Base-by-base conservation (phyloP, 495 filamentous ascomycete genomes). In the Rusavskia elegans region DNA sequence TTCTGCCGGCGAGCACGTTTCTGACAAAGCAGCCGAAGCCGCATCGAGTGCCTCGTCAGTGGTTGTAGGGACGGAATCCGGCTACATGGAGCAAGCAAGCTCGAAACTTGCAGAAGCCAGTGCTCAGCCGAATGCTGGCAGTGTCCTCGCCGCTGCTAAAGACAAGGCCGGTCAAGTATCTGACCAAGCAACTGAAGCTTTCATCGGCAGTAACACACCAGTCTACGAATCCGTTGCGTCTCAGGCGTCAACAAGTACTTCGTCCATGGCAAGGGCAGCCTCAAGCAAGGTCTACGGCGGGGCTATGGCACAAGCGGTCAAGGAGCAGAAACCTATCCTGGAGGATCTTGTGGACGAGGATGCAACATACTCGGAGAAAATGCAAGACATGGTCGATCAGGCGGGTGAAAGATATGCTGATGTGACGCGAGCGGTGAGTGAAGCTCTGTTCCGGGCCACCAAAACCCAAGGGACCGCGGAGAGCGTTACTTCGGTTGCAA, bases 261-360 rank as follows among this genome's bases (percentile, higher is more conserved):
- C 63, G 17, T 67, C 67, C 1, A 51, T 59, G 17, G 53, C 61
- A 17, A 63, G 59, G 40, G 59, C 57, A 23, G 59, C 63, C 20
- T 64, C 67, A 6, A 67, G 61, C 49, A 77, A 75, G 53, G 73
- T 76, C 20, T 72, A 67, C 51, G 71, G 69, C 25, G 73, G 76
- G 39, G 70, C 77, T 32, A 76, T 76, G 61, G 78, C 79, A n/a
- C 70, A 76, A 63, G 55, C 59, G 38, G 62, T 78, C 17, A 65
- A 70, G 45, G 67, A 66, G 6, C 65, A 66, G 44, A 62, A 74
- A 50, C 75, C 76, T 20, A 67, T 79, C 49, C 63, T 72, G 44
- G 75, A 79, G 36, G 77, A 81, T 51, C 52, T 71, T 30, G 65
- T 78, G 53, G 67, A 69, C 9, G 64, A 75, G 10, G 66, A 72